Percentiles rank a stretch among this genome's conserved stretches.
These are phyloP conservation scores for Salix brachista DNA, from an alignment of 345 rosid species.

Conservation along the genomic window DNA sequence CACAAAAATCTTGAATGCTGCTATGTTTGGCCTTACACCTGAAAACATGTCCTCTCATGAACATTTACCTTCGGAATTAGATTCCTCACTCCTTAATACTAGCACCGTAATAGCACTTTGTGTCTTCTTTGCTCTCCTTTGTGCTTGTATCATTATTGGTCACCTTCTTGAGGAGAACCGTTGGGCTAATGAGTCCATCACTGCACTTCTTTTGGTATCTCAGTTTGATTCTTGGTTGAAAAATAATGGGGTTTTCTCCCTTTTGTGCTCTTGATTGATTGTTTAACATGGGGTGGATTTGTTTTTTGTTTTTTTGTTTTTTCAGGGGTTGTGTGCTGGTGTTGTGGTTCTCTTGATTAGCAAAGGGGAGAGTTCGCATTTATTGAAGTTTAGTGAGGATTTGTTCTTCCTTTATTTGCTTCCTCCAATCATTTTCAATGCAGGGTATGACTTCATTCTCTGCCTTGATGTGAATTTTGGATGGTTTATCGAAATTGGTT, in stretches of 20 bases:
- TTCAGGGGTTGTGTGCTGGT: slow-evolving; percentile 60
- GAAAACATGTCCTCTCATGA: slow-evolving; percentile 35
- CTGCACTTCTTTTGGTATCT: slow-evolving; percentile 56
- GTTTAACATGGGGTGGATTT: not conserved
- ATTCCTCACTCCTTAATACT: slow-evolving; percentile 27
- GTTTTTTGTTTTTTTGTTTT: not conserved
- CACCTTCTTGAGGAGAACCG: slow-evolving; percentile 66
- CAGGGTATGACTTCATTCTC: slow-evolving; percentile 45
- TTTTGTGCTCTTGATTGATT: not conserved
- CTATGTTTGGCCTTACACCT: slow-evolving; percentile 7
- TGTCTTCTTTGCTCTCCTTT: slow-evolving; percentile 59
- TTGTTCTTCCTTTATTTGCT: slow-evolving; percentile 74
- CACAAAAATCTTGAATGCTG: slow-evolving; percentile 21
- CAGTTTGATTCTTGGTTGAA: not conserved
- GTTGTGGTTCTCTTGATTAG: slow-evolving; percentile 47
- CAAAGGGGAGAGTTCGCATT: slow-evolving; percentile 29
- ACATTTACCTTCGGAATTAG: slow-evolving; percentile 18
- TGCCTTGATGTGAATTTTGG: not conserved
- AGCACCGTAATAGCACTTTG: slow-evolving; percentile 45
- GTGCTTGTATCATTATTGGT: slow-evolving; percentile 57
- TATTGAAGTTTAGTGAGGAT: slow-evolving; percentile 53
- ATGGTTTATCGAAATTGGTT: not conserved
- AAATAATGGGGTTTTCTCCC: not conserved
- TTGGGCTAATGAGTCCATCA: slow-evolving; percentile 72
- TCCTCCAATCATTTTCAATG: slow-evolving; percentile 75